Percentiles rank a stretch among this genome's conserved stretches.
These are phyloP conservation scores for Canavalia gladiata DNA, from an alignment of 306 rosid genomes.

Conservation along the genomic window DNA sequence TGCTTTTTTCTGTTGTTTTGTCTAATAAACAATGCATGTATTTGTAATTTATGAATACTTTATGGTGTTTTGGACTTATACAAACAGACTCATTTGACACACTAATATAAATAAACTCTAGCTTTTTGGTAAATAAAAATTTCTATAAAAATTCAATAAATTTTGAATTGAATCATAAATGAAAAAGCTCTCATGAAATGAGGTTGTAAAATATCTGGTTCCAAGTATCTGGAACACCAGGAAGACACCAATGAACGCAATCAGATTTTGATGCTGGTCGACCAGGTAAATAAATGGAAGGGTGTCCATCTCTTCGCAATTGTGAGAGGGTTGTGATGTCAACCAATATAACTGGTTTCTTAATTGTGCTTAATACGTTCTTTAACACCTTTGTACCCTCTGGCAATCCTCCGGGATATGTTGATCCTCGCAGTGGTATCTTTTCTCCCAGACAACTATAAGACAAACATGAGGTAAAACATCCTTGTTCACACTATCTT, in stretches of 20 bases:
- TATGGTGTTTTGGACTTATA: no score
- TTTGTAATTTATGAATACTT: no score
- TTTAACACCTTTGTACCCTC: slow-evolving; percentile 70
- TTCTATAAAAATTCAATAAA: slow-evolving; percentile 21
- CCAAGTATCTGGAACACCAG: slow-evolving; percentile 98
- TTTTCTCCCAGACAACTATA: slow-evolving; percentile 52
- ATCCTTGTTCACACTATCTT: no score
- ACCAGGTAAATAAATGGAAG: slow-evolving; percentile 74
- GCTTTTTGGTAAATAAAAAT: background rate
- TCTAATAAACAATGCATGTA: no score
- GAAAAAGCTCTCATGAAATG: slow-evolving; percentile 44
- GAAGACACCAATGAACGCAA: slow-evolving; percentile 95
- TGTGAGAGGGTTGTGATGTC: slow-evolving; percentile 82
- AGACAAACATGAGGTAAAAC: no score
- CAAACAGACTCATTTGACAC: no score
- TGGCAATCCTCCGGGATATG: slow-evolving; percentile 78
- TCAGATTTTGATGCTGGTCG: slow-evolving; percentile 48
- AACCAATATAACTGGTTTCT: slow-evolving; percentile 69
- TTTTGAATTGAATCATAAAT: slow-evolving; percentile 40
- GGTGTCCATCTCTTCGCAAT: slow-evolving; percentile 88
- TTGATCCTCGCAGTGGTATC: slow-evolving; percentile 68
- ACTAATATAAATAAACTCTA: no score
- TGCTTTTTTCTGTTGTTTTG: no score
- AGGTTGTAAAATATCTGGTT: slow-evolving; percentile 78
- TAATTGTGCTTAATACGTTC: slow-evolving; percentile 61